Conservation (phyloP, 306 rosid genomes). For the Pyrus pyrifolia region DNA sequence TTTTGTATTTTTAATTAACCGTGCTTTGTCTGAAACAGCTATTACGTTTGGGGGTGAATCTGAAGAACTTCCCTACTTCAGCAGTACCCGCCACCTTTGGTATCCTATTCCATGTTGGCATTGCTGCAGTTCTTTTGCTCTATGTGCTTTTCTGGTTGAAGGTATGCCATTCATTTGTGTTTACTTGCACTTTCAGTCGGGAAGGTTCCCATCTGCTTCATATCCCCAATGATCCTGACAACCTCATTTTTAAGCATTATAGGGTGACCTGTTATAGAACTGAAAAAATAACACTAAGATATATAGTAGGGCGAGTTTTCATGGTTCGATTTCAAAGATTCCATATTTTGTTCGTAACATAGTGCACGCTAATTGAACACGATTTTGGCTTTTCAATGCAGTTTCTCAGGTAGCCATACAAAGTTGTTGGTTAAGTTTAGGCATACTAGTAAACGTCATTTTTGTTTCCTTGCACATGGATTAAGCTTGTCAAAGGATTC, state of each 20-base stretch:
- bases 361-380: background rate
- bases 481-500: background rate
- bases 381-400: background rate
- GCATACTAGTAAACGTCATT: background rate
- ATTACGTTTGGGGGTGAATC: conserved; percentile 70
- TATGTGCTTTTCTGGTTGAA: conserved; percentile 88
- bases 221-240: background rate
- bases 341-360: background rate
- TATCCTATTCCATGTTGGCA: conserved; percentile 63
- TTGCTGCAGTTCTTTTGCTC: conserved; percentile 76
- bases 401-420: background rate
- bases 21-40: conserved; percentile 40
- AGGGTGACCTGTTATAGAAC: background rate
- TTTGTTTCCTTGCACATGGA: background rate
- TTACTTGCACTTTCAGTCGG: background rate
- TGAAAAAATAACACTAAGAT: background rate
- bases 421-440: background rate
- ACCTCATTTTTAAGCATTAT: background rate
- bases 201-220: background rate
- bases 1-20: conserved; percentile 6
- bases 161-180: conserved; percentile 37
- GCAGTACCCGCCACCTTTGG: conserved; percentile 56
- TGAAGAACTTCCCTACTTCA: conserved; percentile 76
- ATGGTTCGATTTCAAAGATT: background rate
- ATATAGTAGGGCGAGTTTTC: background rate